Conservation (phyloP, 2,329 filamentous ascomycete genomes). For the Xylariaceae sp. region DNA sequence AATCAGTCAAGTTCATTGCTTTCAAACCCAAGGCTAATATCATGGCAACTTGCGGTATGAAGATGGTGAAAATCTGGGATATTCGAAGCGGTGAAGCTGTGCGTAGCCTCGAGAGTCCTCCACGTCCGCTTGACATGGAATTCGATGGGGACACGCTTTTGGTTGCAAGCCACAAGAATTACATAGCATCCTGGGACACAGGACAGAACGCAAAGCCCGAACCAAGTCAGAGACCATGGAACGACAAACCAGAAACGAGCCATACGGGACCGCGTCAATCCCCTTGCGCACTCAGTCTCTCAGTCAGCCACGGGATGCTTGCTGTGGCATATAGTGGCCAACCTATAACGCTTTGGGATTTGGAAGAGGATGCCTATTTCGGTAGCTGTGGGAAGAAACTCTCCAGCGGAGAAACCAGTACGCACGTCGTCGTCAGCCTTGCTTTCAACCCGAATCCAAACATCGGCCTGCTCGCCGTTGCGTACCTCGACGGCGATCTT, state of each 20-base stretch:
- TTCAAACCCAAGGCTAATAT: background rate
- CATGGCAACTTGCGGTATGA: constrained; percentile 9
- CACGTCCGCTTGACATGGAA: background rate
- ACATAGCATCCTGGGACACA: background rate
- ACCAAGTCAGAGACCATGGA: too few relatives aligned
- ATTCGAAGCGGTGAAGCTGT: background rate
- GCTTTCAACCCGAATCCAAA: constrained; percentile 6
- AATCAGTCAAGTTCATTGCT: background rate
- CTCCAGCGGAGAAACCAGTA: constrained; percentile 2
- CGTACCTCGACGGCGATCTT: constrained; percentile 10
- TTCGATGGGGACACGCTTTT: background rate
- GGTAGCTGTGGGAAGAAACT: constrained; percentile 6
- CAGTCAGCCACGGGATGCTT: background rate
- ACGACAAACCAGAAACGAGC: too few relatives aligned
- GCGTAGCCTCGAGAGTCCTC: background rate
- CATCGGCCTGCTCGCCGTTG: background rate
- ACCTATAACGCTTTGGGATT: constrained; percentile 9
- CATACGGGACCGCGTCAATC: too few relatives aligned
- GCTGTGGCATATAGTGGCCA: background rate
- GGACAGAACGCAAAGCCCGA: too few relatives aligned
- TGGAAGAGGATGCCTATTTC: background rate
- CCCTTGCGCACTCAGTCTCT: constrained; percentile 1
- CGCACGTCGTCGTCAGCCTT: background rate
- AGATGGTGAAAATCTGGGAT: background rate
- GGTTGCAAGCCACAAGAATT: background rate